These are phyloP conservation scores for Paraconiothyrium sp. DNA, from an alignment of 2,329 filamentous ascomycete genomes.

Conservation along the genomic window DNA sequence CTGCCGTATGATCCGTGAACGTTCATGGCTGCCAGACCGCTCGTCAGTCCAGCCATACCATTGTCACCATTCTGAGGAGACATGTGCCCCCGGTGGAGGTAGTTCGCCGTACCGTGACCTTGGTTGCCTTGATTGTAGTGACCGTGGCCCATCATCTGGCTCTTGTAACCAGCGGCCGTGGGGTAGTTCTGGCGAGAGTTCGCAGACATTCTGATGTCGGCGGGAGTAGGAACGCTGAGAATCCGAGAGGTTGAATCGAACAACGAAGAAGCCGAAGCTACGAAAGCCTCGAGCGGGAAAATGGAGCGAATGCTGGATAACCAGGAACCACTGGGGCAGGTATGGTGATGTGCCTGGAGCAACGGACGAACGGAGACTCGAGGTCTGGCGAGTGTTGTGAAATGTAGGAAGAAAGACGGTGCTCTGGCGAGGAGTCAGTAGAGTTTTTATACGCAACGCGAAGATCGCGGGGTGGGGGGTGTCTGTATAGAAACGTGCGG, in stretches of 20 bases:
- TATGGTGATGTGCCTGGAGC: background rate
- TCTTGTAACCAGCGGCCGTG: slow-evolving; percentile 41
- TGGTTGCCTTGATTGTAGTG: slow-evolving; percentile 39
- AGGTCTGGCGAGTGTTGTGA: slow-evolving; percentile 32
- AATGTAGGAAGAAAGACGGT: slow-evolving; percentile 44
- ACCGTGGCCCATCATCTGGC: slow-evolving; percentile 40
- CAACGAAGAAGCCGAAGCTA: slow-evolving; percentile 8
- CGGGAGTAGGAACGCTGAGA: slow-evolving; percentile 8
- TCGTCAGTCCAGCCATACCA: slow-evolving; percentile 45
- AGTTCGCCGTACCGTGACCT: slow-evolving; percentile 42
- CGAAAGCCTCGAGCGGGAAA: background rate
- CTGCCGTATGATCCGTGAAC: slow-evolving; percentile 47
- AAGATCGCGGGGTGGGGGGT: background rate
- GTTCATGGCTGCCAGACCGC: slow-evolving; percentile 48
- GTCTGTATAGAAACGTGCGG: background rate
- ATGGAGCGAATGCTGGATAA: background rate
- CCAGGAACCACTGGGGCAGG: background rate
- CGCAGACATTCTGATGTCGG: slow-evolving; percentile 35
- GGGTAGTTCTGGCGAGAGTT: slow-evolving; percentile 44
- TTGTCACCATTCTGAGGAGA: slow-evolving; percentile 40
- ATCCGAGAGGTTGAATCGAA: slow-evolving; percentile 2
- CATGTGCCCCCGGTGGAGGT: slow-evolving; percentile 48
- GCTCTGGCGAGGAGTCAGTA: slow-evolving; percentile 34
- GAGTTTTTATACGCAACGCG: background rate
- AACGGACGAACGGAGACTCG: background rate